A percentile compares a stretch with the other conserved stretches of the same genome.
Conservation (phyloP, 208 protist genomes). For the Wallacemonas sp. region DNA sequence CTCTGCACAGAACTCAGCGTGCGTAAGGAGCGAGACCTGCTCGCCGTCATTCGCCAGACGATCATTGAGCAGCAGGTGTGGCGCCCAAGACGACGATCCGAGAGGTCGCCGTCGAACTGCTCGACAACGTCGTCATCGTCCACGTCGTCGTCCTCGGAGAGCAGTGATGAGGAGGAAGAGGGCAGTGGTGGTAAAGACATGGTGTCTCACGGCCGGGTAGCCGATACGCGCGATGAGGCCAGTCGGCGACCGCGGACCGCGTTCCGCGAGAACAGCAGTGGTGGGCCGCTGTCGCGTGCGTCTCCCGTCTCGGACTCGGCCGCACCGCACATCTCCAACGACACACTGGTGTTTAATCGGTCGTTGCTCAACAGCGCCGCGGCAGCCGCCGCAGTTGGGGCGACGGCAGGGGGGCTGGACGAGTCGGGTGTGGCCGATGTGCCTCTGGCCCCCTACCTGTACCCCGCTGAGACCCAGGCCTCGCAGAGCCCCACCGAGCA, state of each 20-base stretch:
- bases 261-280: not conserved
- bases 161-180: not conserved
- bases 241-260: too few relatives aligned
- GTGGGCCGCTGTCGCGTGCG: not conserved
- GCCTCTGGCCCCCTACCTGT: not conserved
- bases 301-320: not conserved
- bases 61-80: slow-evolving; percentile 33
- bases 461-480: not conserved
- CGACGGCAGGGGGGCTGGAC: too few relatives aligned
- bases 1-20: slow-evolving; percentile 49
- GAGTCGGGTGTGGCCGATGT: not conserved
- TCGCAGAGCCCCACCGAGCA: not conserved
- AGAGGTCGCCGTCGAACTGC: not conserved
- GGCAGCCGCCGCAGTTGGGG: too few relatives aligned
- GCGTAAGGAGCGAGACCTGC: slow-evolving; percentile 53
- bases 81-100: not conserved
- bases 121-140: not conserved
- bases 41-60: slow-evolving; percentile 44
- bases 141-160: not conserved
- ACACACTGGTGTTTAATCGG: not conserved
- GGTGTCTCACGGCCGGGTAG: too few relatives aligned
- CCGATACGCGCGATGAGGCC: too few relatives aligned
- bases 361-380: not conserved
- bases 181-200: not conserved
- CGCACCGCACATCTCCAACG: slow-evolving; percentile 1